These are phyloP conservation scores for Botrytis galanthina DNA, from an alignment of 2,329 filamentous ascomycete genomes.

Conservation along the genomic window DNA sequence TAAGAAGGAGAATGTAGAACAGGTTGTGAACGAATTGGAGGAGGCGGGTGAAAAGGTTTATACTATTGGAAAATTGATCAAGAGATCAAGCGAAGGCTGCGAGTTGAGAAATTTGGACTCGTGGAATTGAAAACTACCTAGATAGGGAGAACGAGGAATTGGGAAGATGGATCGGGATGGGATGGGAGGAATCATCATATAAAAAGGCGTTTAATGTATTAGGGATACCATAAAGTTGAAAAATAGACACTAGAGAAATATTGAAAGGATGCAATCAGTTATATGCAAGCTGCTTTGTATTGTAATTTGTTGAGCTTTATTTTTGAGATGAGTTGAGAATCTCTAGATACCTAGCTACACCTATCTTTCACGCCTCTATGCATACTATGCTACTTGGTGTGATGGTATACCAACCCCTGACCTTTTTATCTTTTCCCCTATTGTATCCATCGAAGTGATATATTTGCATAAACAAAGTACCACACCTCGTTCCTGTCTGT, in stretches of 20 bases:
- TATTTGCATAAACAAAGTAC: background rate
- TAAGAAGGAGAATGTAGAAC: slow-evolving; percentile 58
- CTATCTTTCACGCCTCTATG: background rate
- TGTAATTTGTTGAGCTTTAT: background rate
- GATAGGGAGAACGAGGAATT: background rate
- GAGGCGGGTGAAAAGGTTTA: slow-evolving; percentile 73
- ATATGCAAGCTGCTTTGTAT: background rate
- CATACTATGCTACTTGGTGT: background rate
- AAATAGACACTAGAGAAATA: background rate
- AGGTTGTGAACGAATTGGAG: slow-evolving; percentile 59
- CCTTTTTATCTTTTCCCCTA: background rate
- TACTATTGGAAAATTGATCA: slow-evolving; percentile 68
- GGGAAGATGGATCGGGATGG: background rate
- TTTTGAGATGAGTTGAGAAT: slow-evolving; percentile 17
- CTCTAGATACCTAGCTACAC: background rate
- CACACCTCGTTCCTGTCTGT: background rate
- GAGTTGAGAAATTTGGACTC: slow-evolving; percentile 55
- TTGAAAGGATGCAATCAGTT: background rate
- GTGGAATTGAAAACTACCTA: slow-evolving; percentile 31
- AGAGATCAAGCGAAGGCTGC: slow-evolving; percentile 57
- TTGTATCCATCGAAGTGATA: background rate
- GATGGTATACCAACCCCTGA: background rate
- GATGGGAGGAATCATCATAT: background rate
- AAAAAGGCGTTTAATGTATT: slow-evolving; percentile 4
- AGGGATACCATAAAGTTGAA: slow-evolving; percentile 10